Percentiles rank a stretch among this genome's conserved stretches.
These are phyloP conservation scores for Teratosphaeriaceae sp. DNA, from an alignment of 2,329 filamentous ascomycete species.

Conservation along the genomic window DNA sequence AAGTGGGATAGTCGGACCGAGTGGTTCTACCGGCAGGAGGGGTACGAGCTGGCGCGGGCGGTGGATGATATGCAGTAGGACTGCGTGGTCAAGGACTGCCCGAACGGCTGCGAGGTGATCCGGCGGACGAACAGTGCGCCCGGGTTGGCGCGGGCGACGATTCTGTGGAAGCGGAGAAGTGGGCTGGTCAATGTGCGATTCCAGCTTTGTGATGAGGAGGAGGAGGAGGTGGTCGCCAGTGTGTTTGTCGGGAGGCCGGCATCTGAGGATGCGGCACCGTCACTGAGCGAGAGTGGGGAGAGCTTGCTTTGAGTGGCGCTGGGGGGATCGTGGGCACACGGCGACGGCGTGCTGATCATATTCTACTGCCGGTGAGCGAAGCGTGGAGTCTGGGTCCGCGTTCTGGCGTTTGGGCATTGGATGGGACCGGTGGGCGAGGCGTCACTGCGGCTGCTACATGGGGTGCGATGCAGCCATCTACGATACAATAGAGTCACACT, in stretches of 20 bases:
- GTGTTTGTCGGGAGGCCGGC: neutral
- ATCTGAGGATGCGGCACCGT: neutral
- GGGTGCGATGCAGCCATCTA: neutral
- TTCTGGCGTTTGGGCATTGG: neutral
- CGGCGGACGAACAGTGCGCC: constrained; percentile 4
- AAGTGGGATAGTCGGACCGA: constrained; percentile 71
- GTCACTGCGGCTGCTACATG: too few relatives aligned
- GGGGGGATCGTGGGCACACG: neutral
- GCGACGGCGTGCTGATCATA: neutral
- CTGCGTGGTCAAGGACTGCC: constrained; percentile 4
- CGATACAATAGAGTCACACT: neutral
- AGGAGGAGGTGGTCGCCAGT: neutral
- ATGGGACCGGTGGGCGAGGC: too few relatives aligned
- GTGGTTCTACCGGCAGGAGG: constrained; percentile 79
- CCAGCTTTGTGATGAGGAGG: neutral
- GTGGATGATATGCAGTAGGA: constrained; percentile 30
- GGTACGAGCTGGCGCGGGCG: constrained; percentile 68
- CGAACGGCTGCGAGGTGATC: constrained; percentile 4
- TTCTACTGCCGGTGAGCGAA: neutral
- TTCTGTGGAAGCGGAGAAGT: neutral
- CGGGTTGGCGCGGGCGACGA: neutral
- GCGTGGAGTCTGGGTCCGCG: neutral
- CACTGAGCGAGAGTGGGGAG: neutral
- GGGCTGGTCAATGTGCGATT: neutral
- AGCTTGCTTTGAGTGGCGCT: neutral